Evolutionary conservation across 306 rosid species (phyloP).

Genomic region (Lagenaria siceraria): DNA sequence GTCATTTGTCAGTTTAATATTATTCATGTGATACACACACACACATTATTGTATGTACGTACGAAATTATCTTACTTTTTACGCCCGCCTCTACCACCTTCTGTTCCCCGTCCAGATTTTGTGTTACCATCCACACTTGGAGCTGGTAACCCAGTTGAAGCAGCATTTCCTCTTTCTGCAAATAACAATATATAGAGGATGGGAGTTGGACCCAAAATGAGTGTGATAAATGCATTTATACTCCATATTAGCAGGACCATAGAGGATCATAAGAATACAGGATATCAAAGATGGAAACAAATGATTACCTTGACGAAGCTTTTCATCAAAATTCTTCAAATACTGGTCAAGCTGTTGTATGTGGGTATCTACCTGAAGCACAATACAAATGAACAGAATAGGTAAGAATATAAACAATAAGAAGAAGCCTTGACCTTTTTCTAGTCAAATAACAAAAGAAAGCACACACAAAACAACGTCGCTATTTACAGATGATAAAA

Average conservation of each 20-base stretch:
- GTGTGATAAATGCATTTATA: background rate
- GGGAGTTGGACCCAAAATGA: background rate
- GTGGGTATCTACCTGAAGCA: slow-evolving; percentile 78
- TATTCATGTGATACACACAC: background rate
- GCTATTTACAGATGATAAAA: background rate
- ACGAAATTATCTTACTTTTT: slow-evolving; percentile 42
- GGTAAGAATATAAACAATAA: slow-evolving; percentile 6
- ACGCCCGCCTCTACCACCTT: slow-evolving; percentile 75
- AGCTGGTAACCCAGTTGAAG: slow-evolving; percentile 37
- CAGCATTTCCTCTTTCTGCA: slow-evolving; percentile 57
- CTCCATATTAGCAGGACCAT: background rate
- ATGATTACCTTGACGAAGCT: slow-evolving; percentile 64
- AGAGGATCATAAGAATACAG: background rate
- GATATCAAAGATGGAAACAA: slow-evolving; percentile 1
- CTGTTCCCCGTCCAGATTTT: slow-evolving; percentile 56
- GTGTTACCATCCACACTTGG: slow-evolving; percentile 36
- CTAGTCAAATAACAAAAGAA: background rate
- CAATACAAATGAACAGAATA: slow-evolving; percentile 9
- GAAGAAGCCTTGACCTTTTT: background rate
- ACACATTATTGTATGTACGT: background rate
- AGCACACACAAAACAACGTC: background rate
- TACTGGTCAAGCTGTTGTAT: slow-evolving; percentile 92
- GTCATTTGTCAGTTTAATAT: background rate
- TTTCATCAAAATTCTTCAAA: slow-evolving; percentile 77
- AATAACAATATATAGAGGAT: slow-evolving; percentile 4